Evolutionary conservation across 257 asterid species (phyloP), one percentile per base, ranked within the genome.

Genomic region (Ligustrum vulgare): DNA sequence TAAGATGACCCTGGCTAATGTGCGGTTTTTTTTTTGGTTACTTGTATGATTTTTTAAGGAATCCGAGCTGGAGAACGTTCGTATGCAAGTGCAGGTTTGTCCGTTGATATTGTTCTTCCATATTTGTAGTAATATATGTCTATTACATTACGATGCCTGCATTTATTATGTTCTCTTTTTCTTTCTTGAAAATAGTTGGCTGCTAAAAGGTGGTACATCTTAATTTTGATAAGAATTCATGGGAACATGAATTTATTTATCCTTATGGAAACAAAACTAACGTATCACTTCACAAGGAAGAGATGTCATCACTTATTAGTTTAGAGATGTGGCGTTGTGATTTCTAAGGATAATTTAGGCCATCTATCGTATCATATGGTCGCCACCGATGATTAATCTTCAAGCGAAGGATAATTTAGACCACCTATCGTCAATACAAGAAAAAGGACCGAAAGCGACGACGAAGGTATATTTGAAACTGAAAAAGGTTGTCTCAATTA

Each of bases 41-140:
- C 20, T 71, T 63, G 71, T 63, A 35, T 35, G 23, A 45, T 13
- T 79, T 80, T 80, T 58, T 90, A 93, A 93, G 98, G 97, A 91
- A 91, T 87, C 97, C n/a, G 97, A 91, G 74, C 89, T 94, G 51
- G 97, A 94, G 88, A 91, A 84, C 71, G 85, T 91, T 75, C 87
- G 96, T 77, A 93, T 96, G 13, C 96, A 91, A 80, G 84, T 90
- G 64, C 97, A 93, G 96, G 98, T 93, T 71, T 70, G 76, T 72
- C 16, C 64, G 9, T 56, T 18, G 64, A 56, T n/a, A 20, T 22
- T 2, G 15, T 5, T 2, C 23, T 56, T 56, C 6, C 31, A 7
- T 20, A 56, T 56, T 56, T 20, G 7, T 6, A 56, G 25, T 6
- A 54, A 54, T 54, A 22, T 54, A 18, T 51, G 63, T 54, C 32